A percentile compares a stretch with the other conserved stretches of the same genome.
phyloP scores from a whole-genome alignment of 2,329 filamentous ascomycete genomes.

The Emydomyces testavorans region DNA sequence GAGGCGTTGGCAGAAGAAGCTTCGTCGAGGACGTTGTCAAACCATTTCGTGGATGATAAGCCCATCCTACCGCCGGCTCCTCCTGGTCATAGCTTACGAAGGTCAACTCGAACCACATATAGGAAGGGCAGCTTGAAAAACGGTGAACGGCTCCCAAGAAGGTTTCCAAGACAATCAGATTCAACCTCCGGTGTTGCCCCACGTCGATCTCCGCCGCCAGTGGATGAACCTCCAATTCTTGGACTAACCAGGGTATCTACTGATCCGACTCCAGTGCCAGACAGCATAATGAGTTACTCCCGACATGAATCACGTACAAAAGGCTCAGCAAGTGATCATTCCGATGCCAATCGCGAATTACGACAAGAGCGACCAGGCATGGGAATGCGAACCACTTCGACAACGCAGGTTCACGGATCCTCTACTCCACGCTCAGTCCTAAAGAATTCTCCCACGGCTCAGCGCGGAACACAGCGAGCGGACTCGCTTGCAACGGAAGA shows the following conservation, averaged over 20 bases:
- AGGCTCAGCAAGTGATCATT: slow-evolving; percentile 14
- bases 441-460: slow-evolving; percentile 1
- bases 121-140: slow-evolving; percentile 71
- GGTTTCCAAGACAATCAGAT: slow-evolving; percentile 8
- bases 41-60: slow-evolving; percentile 45
- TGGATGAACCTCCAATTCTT: slow-evolving; percentile 27
- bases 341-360: not conserved
- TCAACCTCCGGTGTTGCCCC: slow-evolving; percentile 44
- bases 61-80: slow-evolving; percentile 70
- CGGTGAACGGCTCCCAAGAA: slow-evolving; percentile 7
- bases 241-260: slow-evolving; percentile 29
- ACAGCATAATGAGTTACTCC: slow-evolving; percentile 39
- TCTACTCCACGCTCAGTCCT: slow-evolving; percentile 2
- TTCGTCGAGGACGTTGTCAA: slow-evolving; percentile 5
- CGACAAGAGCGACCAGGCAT: slow-evolving; percentile 3
- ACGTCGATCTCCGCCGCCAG: slow-evolving; percentile 26
- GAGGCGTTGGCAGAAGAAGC: slow-evolving; percentile 16
- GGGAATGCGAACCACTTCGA: slow-evolving; percentile 3
- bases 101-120: slow-evolving; percentile 87
- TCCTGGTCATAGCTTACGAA: slow-evolving; percentile 65
- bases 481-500: slow-evolving; percentile 51
- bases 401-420: slow-evolving; percentile 12
- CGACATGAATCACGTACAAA: slow-evolving; percentile 18
- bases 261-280: slow-evolving; percentile 26
- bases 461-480: not conserved